Base-by-base conservation (phyloP, 2,329 filamentous ascomycete species). In the Verticillium dahliae region DNA sequence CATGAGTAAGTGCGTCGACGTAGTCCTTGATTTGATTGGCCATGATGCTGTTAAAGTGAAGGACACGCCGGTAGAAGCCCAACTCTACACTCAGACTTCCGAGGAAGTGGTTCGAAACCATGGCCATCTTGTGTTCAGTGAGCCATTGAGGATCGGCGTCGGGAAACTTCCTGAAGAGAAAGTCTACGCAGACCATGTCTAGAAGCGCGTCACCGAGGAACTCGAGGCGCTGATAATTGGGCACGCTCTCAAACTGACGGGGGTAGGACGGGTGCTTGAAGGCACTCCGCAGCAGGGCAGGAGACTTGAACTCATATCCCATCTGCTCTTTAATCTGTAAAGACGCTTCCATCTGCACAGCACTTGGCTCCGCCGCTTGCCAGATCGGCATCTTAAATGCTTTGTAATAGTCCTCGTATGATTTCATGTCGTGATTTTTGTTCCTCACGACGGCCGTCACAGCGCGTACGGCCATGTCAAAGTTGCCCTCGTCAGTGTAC, bases 51-150 rank as follows among this genome's bases (percentile, higher is more conserved):
- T 76, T 78, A 9, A 90, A 80, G 6, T 81, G 76, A 0, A 86
- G 83, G 15, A 98, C 76, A 70, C 94, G 88, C 57, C 80, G 84
- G 70, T 97, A 87, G 61, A 98, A 89, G 0, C 85, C 88, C 0
- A 98, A 82, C 57, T 85, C 83, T 3, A 96, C 91, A 62, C 90
- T 90, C 3, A 98, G 79, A 18, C 88, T 91, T 1, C 90, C 92
- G 1, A 97, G 82, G 70, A 98, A 99, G 63, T 93, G 92, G 76
- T 99, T 99, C 60, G 91, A 95, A 0, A 95, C 93, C 91, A 99
- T 97, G n/a, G 93, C 92, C 88, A 96, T 97, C 77, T 98, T 98
- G 81, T 98, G 94, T 75, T 98, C 95, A 0, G 95, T 98, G 62
- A 99, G 81, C 94, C 94, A 98, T 72, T 98, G 93, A 0, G 95